Base-by-base conservation (phyloP, 176 grass and related monocot genomes). In the Lolium perenne region DNA sequence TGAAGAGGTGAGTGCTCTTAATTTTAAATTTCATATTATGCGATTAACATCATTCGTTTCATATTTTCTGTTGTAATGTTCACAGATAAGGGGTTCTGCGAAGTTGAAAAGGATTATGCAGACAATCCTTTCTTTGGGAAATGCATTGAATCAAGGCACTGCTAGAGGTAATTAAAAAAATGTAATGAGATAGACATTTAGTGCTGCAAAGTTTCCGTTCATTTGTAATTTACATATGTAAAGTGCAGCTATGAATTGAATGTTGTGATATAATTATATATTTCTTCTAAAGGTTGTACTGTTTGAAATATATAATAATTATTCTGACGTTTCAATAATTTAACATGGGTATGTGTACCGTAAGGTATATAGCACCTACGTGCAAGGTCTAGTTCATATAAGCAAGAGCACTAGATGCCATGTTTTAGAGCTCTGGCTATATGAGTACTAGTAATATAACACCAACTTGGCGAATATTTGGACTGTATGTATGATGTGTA, bases 81-180 rank as follows among this genome's bases (percentile, higher is more conserved):
- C 32, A 80, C 56, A 98, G 97, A 95, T 98, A 88, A 95, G 88
- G 82, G 84, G 93, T 89, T 98, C 97, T 74, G 77, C 86, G 29
- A 98, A 98, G 86, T 91, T 98, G 74, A 98, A 95, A 95, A 98
- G 93, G 75, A 95, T 96, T 79, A 96, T 98, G 97, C 94, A 98
- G 81, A 98, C 97, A 38, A 98, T 98, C 91, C 93, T 98, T 85
- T 98, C 97, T 80, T 87, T 98, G 72, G 97, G 97, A 80, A 98
- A 98, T 95, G 97, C 97, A 53, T 86, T 98, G 84, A 98, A 98
- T 82, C 97, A 98, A 91, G 97, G 97, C 58, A 98, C 97, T 87
- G 97, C 97, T 29, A 94, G 97, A 88, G 97, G 97, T 98, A 92
- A 94, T 85, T 32, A 16, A 20, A 26, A 71, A 85, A 71, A 72